phyloP scores from a whole-genome alignment of 257 asterid genomes.

The Solanum rostratum region DNA sequence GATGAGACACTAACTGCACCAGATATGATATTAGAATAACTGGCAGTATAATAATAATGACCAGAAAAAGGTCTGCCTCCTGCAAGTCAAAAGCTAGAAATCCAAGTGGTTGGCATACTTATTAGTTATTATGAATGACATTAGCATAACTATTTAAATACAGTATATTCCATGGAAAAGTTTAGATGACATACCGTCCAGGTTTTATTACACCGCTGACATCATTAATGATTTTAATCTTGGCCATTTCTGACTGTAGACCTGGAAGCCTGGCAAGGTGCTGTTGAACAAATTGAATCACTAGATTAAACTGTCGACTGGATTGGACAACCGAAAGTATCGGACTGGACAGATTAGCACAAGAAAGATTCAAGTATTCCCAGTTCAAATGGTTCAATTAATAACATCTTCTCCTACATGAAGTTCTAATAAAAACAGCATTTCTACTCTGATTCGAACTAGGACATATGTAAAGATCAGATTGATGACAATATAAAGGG shows the following conservation, averaged over 20 bases:
- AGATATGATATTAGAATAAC: not conserved
- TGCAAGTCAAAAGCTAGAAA: not conserved
- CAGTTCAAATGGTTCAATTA: not conserved
- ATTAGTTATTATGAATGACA: not conserved
- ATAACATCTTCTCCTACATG: not conserved
- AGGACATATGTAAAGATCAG: not conserved
- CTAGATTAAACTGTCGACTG: not conserved
- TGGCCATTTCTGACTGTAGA: conserved; percentile 29
- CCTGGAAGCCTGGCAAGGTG: conserved; percentile 41
- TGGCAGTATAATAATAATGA: not conserved
- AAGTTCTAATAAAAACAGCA: not conserved
- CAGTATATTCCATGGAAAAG: not conserved
- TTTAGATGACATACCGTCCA: conserved; percentile 31
- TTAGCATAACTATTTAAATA: not conserved
- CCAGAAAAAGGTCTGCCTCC: not conserved
- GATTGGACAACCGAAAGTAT: not conserved
- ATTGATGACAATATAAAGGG: not conserved
- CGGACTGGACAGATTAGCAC: not conserved
- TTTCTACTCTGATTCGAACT: not conserved
- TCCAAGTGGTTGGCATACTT: not conserved
- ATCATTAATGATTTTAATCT: conserved; percentile 32
- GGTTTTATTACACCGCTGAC: conserved; percentile 54
- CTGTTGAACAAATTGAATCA: conserved; percentile 19
- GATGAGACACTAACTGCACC: not conserved
- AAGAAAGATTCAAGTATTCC: not conserved